Conservation (phyloP, 2,329 filamentous ascomycete species). For the Leptosphaerulina australis region DNA sequence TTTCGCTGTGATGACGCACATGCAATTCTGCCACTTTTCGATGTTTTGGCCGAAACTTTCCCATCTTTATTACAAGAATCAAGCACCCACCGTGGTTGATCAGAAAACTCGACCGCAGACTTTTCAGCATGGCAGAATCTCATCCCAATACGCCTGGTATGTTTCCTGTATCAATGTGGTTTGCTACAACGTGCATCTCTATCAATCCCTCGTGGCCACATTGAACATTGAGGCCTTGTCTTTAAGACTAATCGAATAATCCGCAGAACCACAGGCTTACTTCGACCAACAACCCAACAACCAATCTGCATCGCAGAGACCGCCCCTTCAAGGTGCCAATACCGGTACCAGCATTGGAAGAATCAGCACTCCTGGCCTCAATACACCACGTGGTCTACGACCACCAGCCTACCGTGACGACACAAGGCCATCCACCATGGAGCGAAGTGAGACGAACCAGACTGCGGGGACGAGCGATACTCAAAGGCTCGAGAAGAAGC, state of each 20-base stretch:
- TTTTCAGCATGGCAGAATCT: slow-evolving; percentile 16
- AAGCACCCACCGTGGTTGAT: background rate
- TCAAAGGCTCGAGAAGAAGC: slow-evolving; percentile 35
- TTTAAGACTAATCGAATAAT: slow-evolving; percentile 1
- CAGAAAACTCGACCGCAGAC: slow-evolving; percentile 1
- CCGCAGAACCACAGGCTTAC: slow-evolving; percentile 9
- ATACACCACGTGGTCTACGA: slow-evolving; percentile 4
- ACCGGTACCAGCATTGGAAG: slow-evolving; percentile 27
- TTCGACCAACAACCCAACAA: slow-evolving; percentile 10
- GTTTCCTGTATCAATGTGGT: slow-evolving; percentile 9
- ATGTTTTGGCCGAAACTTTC: slow-evolving; percentile 9
- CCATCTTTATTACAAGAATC: slow-evolving; percentile 8
- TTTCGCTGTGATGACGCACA: slow-evolving; percentile 27
- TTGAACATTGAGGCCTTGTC: slow-evolving; percentile 2
- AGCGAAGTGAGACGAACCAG: slow-evolving; percentile 22
- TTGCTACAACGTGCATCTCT: background rate
- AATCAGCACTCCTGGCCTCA: slow-evolving; percentile 17
- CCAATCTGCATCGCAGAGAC: slow-evolving; percentile 4
- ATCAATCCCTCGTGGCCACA: background rate
- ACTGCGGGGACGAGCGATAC: slow-evolving; percentile 19
- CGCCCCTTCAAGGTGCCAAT: slow-evolving; percentile 4
- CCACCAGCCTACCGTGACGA: slow-evolving; percentile 13
- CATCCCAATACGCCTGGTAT: slow-evolving; percentile 9
- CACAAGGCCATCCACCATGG: slow-evolving; percentile 18
- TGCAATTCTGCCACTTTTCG: slow-evolving; percentile 31